Conservation (phyloP, 805 yeast genomes). For the Cyberlindnera petersonii region DNA sequence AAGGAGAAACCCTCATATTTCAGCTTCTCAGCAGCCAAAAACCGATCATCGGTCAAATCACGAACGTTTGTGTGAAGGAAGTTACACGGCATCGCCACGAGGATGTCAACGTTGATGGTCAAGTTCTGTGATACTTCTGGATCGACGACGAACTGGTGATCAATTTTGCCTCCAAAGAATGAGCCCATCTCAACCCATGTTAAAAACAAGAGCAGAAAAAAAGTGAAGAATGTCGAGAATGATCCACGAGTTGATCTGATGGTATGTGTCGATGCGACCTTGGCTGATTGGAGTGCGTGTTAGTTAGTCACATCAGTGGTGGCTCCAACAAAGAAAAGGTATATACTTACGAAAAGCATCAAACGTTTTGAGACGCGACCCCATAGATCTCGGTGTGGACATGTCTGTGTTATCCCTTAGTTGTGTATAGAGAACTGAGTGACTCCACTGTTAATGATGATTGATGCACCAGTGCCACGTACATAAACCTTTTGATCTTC, state of each 20-base stretch:
- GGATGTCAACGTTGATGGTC: constrained; percentile 71
- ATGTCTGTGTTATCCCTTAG: not conserved
- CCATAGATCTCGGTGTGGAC: not conserved
- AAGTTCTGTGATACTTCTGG: constrained; percentile 51
- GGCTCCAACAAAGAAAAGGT: not conserved
- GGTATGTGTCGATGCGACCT: constrained; percentile 64
- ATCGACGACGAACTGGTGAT: constrained; percentile 76
- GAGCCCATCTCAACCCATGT: constrained; percentile 85
- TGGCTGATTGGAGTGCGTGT: constrained; percentile 39
- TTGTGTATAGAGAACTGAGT: not conserved
- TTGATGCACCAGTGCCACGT: no score
- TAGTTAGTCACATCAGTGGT: not conserved
- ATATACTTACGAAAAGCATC: constrained; percentile 64
- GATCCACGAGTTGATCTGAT: constrained; percentile 79
- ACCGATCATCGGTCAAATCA: constrained; percentile 74
- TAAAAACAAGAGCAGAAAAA: constrained; percentile 58
- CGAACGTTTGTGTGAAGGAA: constrained; percentile 67
- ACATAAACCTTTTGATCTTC: no score
- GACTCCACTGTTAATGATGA: no score
- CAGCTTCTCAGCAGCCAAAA: constrained; percentile 72
- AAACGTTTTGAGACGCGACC: constrained; percentile 42
- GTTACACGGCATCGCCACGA: constrained; percentile 82
- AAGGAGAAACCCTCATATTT: constrained; percentile 63
- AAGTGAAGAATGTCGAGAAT: constrained; percentile 59
- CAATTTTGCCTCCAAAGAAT: constrained; percentile 75